A percentile compares a stretch with the other conserved stretches of the same genome.
Evolutionary conservation across 176 grass and related monocot genomes (phyloP).

Genomic region (Neostapfia colusana): DNA sequence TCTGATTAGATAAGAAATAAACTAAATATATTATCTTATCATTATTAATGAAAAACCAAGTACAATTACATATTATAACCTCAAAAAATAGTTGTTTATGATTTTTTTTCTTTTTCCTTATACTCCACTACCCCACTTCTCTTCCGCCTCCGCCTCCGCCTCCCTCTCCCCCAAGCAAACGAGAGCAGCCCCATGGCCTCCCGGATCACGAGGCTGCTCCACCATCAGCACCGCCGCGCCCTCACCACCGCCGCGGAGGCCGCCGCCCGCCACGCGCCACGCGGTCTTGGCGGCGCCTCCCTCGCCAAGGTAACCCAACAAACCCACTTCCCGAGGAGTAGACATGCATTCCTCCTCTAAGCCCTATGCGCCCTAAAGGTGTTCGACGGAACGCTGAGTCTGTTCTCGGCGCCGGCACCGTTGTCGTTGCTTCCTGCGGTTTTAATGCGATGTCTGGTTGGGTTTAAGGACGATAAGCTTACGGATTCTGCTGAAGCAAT

Average conservation of each 20-base stretch:
- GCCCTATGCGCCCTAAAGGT: slow-evolving; percentile 9
- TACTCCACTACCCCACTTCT: too few species aligned
- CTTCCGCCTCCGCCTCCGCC: too few species aligned
- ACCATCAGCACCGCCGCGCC: slow-evolving; percentile 29
- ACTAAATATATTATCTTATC: too few species aligned
- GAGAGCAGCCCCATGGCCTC: slow-evolving; percentile 26
- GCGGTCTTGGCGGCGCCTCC: not conserved
- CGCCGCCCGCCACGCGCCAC: not conserved
- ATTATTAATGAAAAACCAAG: too few species aligned
- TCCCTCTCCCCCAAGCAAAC: slow-evolving; percentile 32
- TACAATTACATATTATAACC: too few species aligned
- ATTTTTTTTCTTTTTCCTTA: too few species aligned
- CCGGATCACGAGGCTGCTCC: slow-evolving; percentile 39
- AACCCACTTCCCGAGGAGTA: not conserved
- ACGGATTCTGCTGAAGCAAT: slow-evolving; percentile 21
- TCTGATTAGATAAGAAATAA: too few species aligned
- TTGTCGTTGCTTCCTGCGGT: not conserved
- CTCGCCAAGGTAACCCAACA: slow-evolving; percentile 38
- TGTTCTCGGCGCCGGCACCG: too few species aligned
- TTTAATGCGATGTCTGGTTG: not conserved
- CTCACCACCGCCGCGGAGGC: slow-evolving; percentile 37
- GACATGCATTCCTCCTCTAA: not conserved
- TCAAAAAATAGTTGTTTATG: too few species aligned
- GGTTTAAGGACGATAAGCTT: not conserved
- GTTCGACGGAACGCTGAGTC: slow-evolving; percentile 31